Evolutionary conservation across 2,329 filamentous ascomycete genomes (phyloP).

Genomic region (Arthrobotrys conoides): DNA sequence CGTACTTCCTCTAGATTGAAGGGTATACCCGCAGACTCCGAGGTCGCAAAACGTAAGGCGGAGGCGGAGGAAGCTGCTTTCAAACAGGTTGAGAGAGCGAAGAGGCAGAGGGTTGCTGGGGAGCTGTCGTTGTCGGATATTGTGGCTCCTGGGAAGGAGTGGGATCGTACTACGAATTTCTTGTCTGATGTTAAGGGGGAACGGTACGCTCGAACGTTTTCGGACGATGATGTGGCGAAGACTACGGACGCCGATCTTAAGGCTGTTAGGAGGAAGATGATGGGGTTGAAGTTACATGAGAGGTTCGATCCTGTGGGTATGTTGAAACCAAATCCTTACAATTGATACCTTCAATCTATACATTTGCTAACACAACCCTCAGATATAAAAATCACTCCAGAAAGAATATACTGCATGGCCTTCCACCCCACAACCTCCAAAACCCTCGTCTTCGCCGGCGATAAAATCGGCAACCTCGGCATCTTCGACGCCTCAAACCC

Average conservation of each 20-base stretch:
- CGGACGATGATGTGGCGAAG: slow-evolving; percentile 83
- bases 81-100: slow-evolving; percentile 73
- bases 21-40: slow-evolving; percentile 77
- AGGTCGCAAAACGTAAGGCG: slow-evolving; percentile 78
- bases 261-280: slow-evolving; percentile 81
- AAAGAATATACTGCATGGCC: slow-evolving; percentile 86
- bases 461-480: slow-evolving; percentile 86
- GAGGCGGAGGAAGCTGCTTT: slow-evolving; percentile 75
- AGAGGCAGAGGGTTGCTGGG: slow-evolving; percentile 76
- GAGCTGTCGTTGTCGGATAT: slow-evolving; percentile 81
- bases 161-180: slow-evolving; percentile 77
- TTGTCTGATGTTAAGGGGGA: slow-evolving; percentile 72
- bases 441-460: slow-evolving; percentile 89
- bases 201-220: slow-evolving; percentile 87
- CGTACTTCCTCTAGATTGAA: slow-evolving; percentile 75
- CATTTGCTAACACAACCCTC: background rate
- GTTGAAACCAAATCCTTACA: slow-evolving; percentile 63
- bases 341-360: background rate
- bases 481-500: slow-evolving; percentile 80
- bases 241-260: slow-evolving; percentile 83
- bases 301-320: slow-evolving; percentile 83
- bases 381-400: slow-evolving; percentile 93
- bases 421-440: slow-evolving; percentile 92
- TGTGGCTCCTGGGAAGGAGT: slow-evolving; percentile 79
- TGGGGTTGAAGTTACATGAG: slow-evolving; percentile 82